phyloP scores from a whole-genome alignment of 345 rosid species.

The Rhizophora apiculata region DNA sequence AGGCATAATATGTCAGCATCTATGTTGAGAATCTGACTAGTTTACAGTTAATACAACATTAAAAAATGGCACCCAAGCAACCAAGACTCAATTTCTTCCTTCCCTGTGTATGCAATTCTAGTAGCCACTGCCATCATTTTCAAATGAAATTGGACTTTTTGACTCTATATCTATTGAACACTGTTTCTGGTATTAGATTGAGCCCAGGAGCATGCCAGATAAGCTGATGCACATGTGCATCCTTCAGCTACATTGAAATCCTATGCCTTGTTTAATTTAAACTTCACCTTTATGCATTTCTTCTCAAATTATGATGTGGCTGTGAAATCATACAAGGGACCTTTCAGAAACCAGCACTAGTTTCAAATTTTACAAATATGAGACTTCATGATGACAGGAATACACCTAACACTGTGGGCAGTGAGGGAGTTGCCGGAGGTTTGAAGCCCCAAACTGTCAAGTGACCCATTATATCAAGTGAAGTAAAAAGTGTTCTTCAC shows the following conservation, averaged over 20 bases:
- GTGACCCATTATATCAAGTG: background rate
- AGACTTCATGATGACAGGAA: conserved; percentile 30
- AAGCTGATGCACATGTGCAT: no score
- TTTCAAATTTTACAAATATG: background rate
- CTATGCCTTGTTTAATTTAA: background rate
- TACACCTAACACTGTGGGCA: conserved; percentile 94
- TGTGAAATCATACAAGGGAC: conserved; percentile 29
- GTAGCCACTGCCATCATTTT: conserved; percentile 4
- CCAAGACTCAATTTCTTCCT: conserved; percentile 15
- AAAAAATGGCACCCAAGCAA: no score
- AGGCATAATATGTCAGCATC: background rate
- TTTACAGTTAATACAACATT: no score
- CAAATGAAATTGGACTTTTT: conserved; percentile 1
- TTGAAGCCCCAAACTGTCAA: conserved; percentile 92
- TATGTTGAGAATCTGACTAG: background rate
- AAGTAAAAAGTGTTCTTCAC: conserved; percentile 40
- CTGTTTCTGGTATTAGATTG: background rate
- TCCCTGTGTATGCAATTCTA: background rate
- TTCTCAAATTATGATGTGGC: background rate
- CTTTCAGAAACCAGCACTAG: conserved; percentile 12
- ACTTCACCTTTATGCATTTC: conserved; percentile 8
- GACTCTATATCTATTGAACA: background rate
- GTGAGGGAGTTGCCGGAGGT: conserved; percentile 88
- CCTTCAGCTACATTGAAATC: no score
- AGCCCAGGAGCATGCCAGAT: background rate